Evolutionary conservation across 2,329 filamentous ascomycete genomes (phyloP).

Genomic region (Emericellopsis atlantica): DNA sequence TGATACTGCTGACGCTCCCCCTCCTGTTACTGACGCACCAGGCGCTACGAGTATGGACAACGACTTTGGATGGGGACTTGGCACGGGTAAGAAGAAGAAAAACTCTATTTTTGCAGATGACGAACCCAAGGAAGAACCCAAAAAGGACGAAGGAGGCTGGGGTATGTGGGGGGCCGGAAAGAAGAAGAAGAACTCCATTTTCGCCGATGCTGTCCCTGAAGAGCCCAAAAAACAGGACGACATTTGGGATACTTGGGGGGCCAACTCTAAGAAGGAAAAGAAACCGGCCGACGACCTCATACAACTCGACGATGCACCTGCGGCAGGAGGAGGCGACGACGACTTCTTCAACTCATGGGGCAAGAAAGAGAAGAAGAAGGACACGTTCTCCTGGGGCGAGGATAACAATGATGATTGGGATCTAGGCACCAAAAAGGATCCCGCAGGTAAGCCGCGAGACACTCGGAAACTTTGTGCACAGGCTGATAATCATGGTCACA

Average conservation of each 20-base stretch:
- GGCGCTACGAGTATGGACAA: conserved; percentile 2
- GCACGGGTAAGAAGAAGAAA: conserved; percentile 6
- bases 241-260: conserved; percentile 11
- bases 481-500: conserved; percentile 6
- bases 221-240: conserved; percentile 10
- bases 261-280: conserved; percentile 19
- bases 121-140: conserved; percentile 2
- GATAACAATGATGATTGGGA: conserved; percentile 2
- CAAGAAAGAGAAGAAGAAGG: conserved; percentile 32
- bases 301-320: conserved; percentile 18
- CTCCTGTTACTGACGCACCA: conserved; percentile 1
- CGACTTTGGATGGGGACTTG: conserved; percentile 4
- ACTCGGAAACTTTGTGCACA: no score
- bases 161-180: conserved; percentile 8
- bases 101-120: conserved; percentile 5
- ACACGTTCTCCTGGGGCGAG: conserved; percentile 13
- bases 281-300: conserved; percentile 22
- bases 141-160: conserved; percentile 9
- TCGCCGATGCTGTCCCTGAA: conserved; percentile 7
- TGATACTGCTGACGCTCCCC: conserved; percentile 3
- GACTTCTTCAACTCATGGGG: conserved; percentile 46
- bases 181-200: conserved; percentile 10
- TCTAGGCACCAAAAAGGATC: conserved; percentile 26
- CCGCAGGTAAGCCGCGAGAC: conserved; percentile 14
- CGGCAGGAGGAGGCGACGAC: conserved; percentile 24